Conservation (phyloP, 2,329 filamentous ascomycete genomes). For the Catunica adiposa region DNA sequence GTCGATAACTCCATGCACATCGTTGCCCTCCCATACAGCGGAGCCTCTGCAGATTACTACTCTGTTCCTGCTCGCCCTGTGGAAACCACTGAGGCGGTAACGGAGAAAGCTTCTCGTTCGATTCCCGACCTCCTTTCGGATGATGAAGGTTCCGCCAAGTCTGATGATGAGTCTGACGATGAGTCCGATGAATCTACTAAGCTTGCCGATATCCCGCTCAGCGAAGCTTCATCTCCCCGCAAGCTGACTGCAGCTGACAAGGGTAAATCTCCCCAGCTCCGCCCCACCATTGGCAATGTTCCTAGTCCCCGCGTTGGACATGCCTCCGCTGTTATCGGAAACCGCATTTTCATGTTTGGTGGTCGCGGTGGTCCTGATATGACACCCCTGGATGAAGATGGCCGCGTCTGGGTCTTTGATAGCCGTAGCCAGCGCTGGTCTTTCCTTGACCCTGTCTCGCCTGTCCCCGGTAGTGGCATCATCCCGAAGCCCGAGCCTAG, state of each 20-base stretch:
- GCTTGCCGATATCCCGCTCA: conserved; percentile 28
- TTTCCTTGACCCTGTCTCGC: conserved; percentile 39
- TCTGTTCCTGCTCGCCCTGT: conserved; percentile 30
- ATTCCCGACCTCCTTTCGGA: conserved; percentile 9
- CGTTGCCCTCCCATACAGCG: conserved; percentile 42
- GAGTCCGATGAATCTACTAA: conserved; percentile 17
- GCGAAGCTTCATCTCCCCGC: conserved; percentile 17
- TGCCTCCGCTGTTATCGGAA: conserved; percentile 49
- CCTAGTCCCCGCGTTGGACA: conserved; percentile 58
- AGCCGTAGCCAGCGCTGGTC: conserved; percentile 48
- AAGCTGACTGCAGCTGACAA: conserved; percentile 21
- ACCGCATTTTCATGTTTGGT: conserved; percentile 65
- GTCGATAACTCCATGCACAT: conserved; percentile 58
- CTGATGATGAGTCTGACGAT: conserved; percentile 19
- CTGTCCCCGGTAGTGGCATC: conserved; percentile 25
- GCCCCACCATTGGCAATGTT: conserved; percentile 27
- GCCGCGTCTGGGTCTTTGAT: conserved; percentile 62
- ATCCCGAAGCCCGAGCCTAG: conserved; percentile 41
- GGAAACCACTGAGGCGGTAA: conserved; percentile 17
- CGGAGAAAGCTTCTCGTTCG: conserved; percentile 16
- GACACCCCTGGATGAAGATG: conserved; percentile 55
- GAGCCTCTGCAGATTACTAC: conserved; percentile 42
- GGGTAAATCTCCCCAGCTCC: conserved; percentile 21
- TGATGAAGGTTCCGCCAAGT: conserved; percentile 13
- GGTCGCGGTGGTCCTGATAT: conserved; percentile 56